Percentiles rank a stretch among this genome's conserved stretches.
Evolutionary conservation across 805 yeast species (phyloP).

Genomic region (Kuraishia floccosa): DNA sequence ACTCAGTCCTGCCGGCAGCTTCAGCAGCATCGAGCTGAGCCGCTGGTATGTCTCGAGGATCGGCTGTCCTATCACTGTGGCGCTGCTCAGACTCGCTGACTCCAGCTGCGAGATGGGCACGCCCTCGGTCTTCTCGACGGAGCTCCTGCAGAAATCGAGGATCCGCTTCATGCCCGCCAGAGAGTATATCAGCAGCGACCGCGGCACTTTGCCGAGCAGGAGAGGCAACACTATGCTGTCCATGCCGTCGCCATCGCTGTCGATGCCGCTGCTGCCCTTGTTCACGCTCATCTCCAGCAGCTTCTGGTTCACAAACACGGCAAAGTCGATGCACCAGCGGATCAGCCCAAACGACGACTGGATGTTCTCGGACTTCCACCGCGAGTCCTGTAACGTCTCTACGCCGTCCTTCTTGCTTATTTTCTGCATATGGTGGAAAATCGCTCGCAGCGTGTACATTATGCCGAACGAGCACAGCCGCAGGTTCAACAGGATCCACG

Average conservation of each 20-base stretch:
- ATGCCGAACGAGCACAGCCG: slow-evolving; percentile 63
- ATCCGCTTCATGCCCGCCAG: slow-evolving; percentile 57
- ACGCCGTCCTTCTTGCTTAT: slow-evolving; percentile 44
- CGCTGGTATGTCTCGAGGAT: slow-evolving; percentile 42
- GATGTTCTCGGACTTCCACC: slow-evolving; percentile 49
- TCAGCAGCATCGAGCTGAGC: slow-evolving; percentile 31
- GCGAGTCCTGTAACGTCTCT: slow-evolving; percentile 27
- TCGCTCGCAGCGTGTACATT: slow-evolving; percentile 47
- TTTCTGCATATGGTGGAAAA: slow-evolving; percentile 52
- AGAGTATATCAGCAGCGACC: slow-evolving; percentile 55
- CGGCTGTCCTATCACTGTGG: slow-evolving; percentile 22
- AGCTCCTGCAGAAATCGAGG: slow-evolving; percentile 42
- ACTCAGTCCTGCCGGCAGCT: slow-evolving; percentile 44
- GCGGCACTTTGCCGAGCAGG: slow-evolving; percentile 56
- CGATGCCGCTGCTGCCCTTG: slow-evolving; percentile 14
- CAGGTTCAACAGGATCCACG: slow-evolving; percentile 56
- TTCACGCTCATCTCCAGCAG: slow-evolving; percentile 31
- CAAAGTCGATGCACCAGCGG: slow-evolving; percentile 78
- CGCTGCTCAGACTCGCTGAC: slow-evolving; percentile 19
- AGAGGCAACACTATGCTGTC: slow-evolving; percentile 39
- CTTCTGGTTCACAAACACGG: slow-evolving; percentile 67
- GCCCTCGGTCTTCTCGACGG: slow-evolving; percentile 34
- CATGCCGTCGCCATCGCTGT: slow-evolving; percentile 7
- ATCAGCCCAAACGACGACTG: slow-evolving; percentile 64
- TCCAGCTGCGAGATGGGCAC: neutral